A percentile compares a stretch with the other conserved stretches of the same genome.
Conservation (phyloP, 1,284 basidiomycete species). For the Pseudozyma flocculosa region DNA sequence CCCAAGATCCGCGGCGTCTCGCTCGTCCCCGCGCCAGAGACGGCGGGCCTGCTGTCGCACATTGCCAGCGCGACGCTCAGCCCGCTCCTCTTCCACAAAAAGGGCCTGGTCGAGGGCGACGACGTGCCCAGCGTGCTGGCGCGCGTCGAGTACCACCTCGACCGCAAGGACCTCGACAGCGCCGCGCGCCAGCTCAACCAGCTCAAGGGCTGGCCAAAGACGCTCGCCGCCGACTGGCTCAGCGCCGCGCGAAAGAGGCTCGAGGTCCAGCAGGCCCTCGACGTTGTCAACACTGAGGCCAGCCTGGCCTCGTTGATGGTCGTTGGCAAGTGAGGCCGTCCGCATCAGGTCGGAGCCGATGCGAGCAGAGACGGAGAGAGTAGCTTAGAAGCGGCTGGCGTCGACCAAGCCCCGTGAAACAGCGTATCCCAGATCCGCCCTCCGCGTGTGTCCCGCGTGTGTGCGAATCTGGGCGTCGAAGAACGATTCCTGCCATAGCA, state of each 20-base stretch:
- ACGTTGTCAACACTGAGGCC: conserved; percentile 84
- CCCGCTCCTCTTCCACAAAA: conserved; percentile 76
- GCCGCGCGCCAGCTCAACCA: conserved; percentile 90
- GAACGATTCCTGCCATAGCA: too few relatives aligned
- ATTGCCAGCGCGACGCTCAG: conserved; percentile 77
- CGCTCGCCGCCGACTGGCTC: conserved; percentile 85
- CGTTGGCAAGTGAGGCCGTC: conserved; percentile 50
- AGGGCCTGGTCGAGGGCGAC: conserved; percentile 68
- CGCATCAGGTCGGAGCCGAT: too few relatives aligned
- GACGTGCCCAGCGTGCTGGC: conserved; percentile 85
- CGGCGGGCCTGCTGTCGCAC: conserved; percentile 81
- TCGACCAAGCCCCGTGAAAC: too few relatives aligned
- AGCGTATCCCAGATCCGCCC: too few relatives aligned
- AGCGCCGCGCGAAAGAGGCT: conserved; percentile 82
- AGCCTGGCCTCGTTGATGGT: conserved; percentile 64
- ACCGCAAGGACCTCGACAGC: conserved; percentile 87
- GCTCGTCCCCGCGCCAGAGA: conserved; percentile 73
- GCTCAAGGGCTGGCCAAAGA: conserved; percentile 74
- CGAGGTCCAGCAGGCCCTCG: conserved; percentile 89
- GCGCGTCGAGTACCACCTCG: conserved; percentile 84
- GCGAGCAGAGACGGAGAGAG: too few relatives aligned
- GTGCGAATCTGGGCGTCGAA: too few relatives aligned
- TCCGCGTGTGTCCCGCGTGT: too few relatives aligned
- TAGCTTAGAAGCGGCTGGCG: too few relatives aligned
- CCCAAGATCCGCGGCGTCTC: conserved; percentile 84